Base-by-base conservation (phyloP, 352 stramenopile species). In the Phytophthora pluvialis region DNA sequence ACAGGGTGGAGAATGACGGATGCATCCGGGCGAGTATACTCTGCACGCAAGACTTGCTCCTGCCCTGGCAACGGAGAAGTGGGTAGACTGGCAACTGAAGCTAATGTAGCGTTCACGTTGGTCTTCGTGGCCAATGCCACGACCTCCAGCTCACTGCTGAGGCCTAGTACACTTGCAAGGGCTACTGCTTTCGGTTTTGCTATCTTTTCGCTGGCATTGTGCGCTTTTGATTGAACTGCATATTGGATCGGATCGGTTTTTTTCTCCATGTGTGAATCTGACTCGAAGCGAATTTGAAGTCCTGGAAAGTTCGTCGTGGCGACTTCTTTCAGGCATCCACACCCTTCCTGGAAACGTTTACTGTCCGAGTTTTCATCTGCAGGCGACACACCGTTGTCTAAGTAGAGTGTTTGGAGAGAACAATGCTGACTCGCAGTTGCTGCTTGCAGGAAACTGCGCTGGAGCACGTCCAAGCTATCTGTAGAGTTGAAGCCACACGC, bases 401-500 rank as follows among this genome's bases (percentile, higher is more conserved):
- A 15, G 21, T 65, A 64, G 1, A 73, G 39, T 3, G 26, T 61
- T n/a, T 57, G 51, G 2, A 73, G 12, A 25, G 59, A 65, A 9
- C 65, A 73, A 3, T 64, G 65, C 31, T 73, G 58, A 28, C 65
- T 40, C 11, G 65, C 65, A 32, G 65, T 68, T 47, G 59, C 65
- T 31, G 65, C 65, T 47, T 72, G 63, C 1, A 68, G 49, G 28
- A 76, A 66, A 50, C 63, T 67, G 16, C 63, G 57, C 38, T 72
- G 68, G 35, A 76, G 36, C 15, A 61, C 12, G 1, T 59, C 50
- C n/a, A 67, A 28, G 1, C 60, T 64, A 3, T 56, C 31, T 0
- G 50, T 3, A 0, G 71, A 75, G 3, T 63, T 67, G 21, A 89
- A 60, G 2, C 48, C 66, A 28, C 80, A 87, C 0, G 42, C 54